Base-by-base conservation (phyloP, 805 yeast species). In the Clavispora fructus region DNA sequence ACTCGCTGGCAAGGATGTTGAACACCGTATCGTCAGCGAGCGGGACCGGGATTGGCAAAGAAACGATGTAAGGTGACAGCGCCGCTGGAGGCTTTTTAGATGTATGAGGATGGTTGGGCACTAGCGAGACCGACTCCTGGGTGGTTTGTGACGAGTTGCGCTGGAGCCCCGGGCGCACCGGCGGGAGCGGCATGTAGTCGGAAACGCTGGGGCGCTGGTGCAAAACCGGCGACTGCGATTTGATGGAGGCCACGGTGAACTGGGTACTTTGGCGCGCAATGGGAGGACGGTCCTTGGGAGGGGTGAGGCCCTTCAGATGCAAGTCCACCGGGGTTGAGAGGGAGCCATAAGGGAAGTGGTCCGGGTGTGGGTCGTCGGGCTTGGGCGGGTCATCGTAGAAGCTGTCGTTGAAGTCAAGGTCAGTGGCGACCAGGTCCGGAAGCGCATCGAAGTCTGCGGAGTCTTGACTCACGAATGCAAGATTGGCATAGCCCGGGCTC, bases 401-500 rank as follows among this genome's bases (percentile, higher is more conserved):
- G 23, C 25, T 16, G 37, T 16, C 17, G 13, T 33, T 14, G 37
- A 25, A 33, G 13, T 33, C 37, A 23, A 33, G 37, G 4, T 33
- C 37, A 3, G 17, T 17, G 25, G 37, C 19, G 12, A 17, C 7
- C 25, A 14, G 19, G 19, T 32, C 35, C 17, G 35, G 35, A 17
- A 14, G 35, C 19, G 28, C 27, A 12, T 25, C 39, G n/a, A 25
- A 39, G 31, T 39, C 41, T 7, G 23, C 30, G 10, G 31, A 12
- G 11, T 71, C 70, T 56, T 83, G 88, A 30, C 71, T 68, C 1
- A 80, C 71, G 51, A 82, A 77, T 1, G 75, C 52, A 37, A 87
- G 58, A 41, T 75, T 77, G 37, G 77, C 73, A 14, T 57, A 59
- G 0, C 80, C 73, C 4, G 65, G 63, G 45, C 79, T 69, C 95